Evolutionary conservation across 768 basidiomycete species (phyloP).

Genomic region (Coprinopsis cinerea): DNA sequence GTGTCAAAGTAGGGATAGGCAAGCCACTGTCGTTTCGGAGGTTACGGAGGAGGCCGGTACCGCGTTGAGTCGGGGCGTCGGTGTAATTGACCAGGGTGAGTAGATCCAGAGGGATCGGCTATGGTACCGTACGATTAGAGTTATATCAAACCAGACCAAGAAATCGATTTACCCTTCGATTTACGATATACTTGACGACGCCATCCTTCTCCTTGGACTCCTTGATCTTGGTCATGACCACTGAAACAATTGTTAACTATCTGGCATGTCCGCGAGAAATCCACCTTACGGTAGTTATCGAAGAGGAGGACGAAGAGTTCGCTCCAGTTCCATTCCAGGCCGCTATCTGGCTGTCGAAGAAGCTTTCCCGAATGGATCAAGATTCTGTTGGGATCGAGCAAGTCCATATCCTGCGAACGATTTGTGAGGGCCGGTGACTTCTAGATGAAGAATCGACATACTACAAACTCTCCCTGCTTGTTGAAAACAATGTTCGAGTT

Average conservation of each 20-base stretch:
- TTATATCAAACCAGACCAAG: conserved; percentile 2
- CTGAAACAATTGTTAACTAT: conserved; percentile 34
- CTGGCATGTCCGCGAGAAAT: conserved; percentile 1
- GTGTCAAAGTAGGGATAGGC: conserved; percentile 19
- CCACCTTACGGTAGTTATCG: conserved; percentile 83
- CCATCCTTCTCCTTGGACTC: conserved; percentile 68
- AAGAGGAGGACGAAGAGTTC: conserved; percentile 89
- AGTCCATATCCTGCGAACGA: conserved; percentile 68
- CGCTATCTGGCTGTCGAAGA: conserved; percentile 82
- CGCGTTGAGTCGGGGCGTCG: conserved; percentile 72
- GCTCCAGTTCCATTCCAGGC: conserved; percentile 85
- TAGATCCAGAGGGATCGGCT: conserved; percentile 93
- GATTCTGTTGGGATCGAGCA: conserved; percentile 76
- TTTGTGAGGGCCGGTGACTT: neutral
- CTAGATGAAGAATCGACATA: conserved; percentile 23
- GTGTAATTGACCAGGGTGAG: conserved; percentile 80
- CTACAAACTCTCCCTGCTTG: conserved; percentile 68
- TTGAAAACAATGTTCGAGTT: conserved; percentile 66
- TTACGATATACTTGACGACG: conserved; percentile 70
- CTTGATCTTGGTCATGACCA: conserved; percentile 74
- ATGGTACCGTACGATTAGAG: neutral
- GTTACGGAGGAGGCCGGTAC: conserved; percentile 64
- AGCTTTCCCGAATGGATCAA: conserved; percentile 81
- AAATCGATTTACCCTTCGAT: conserved; percentile 55
- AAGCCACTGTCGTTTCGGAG: conserved; percentile 37